A percentile compares a stretch with the other conserved stretches of the same genome.
These are phyloP conservation scores for Dendrobium nobile DNA, from an alignment of 106 monocot species.

Conservation along the genomic window DNA sequence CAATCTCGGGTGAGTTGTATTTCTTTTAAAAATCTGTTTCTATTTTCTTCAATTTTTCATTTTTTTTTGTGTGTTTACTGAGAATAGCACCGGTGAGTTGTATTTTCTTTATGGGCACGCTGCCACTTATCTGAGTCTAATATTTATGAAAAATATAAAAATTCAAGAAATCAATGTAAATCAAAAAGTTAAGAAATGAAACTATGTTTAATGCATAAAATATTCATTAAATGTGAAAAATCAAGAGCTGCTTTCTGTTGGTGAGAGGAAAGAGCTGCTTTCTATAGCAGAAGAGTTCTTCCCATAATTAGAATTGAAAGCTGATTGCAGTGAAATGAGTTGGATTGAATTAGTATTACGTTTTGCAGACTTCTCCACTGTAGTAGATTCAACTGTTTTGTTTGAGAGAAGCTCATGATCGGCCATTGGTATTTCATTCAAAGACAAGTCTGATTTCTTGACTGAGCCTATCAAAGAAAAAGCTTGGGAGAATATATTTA, in stretches of 20 bases:
- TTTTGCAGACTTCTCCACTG: not conserved
- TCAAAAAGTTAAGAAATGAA: no score
- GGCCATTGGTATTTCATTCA: slow-evolving; percentile 1
- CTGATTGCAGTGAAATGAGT: slow-evolving; percentile 31
- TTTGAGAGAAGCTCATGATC: not conserved
- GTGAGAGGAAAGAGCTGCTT: slow-evolving; percentile 12
- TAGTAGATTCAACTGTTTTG: not conserved
- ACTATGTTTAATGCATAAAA: no score
- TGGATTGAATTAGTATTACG: slow-evolving; percentile 27
- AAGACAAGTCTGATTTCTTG: slow-evolving; percentile 28
- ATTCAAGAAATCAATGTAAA: no score
- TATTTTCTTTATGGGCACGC: no score
- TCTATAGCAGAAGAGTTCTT: slow-evolving; percentile 18
- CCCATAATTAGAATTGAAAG: slow-evolving; percentile 20
- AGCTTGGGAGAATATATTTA: not conserved
- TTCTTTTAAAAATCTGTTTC: no score
- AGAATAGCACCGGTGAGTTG: no score
- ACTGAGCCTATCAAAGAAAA: slow-evolving; percentile 2
- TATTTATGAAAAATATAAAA: no score
- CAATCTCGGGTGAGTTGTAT: no score
- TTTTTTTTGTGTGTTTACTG: no score
- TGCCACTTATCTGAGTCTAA: no score
- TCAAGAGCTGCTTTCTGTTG: not conserved
- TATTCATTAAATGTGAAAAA: no score
- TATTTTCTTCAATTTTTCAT: no score